Base-by-base conservation (phyloP, 176 grass and related monocot genomes). In the Eleusine indica region DNA sequence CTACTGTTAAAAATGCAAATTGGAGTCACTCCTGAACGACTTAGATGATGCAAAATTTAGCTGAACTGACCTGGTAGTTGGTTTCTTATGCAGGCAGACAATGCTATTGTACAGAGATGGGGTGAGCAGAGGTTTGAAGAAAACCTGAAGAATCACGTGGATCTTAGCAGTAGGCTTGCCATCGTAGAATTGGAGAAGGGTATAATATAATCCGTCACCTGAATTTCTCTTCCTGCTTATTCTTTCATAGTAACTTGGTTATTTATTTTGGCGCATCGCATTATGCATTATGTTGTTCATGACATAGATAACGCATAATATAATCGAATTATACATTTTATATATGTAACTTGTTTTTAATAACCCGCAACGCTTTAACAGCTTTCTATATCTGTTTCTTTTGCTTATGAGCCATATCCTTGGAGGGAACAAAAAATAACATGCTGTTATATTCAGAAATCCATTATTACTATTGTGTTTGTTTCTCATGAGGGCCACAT, bases 121-220 rank as follows among this genome's bases (percentile, higher is more conserved):
- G 96, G 96, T 11, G 93, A 96, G 70, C 90, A 42, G 79, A 91
- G 89, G 73, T 5, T 52, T 42, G 96, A 99, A 52, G 91, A 80
- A 16, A 96, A 99, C 35, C 81, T 96, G 73, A 94, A 89, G 60
- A 96, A 84, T 77, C 96, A 99, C 11, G 96, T 99, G 18, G 96
- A 99, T 49, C 93, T 99, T 66, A 92, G 92, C 76, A 82, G 66
- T 44, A 87, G 90, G 76, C 93, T 99, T 71, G 96, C 87, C 35
- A 94, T 96, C 82, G 91, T 77, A 4, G 87, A 81, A 73, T 67
- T 94, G 70, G 93, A 99, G 5, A 99, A 94, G 70, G 96, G 96
- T 99, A 91, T 66, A 35, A 35, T 35, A 35, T 35, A 35, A 38
- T 70, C 11, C 71, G 32, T 74, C 32, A 19, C 70, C 32, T 35